Conservation (phyloP, 768 basidiomycete genomes). For the Collybiopsis luxurians region DNA sequence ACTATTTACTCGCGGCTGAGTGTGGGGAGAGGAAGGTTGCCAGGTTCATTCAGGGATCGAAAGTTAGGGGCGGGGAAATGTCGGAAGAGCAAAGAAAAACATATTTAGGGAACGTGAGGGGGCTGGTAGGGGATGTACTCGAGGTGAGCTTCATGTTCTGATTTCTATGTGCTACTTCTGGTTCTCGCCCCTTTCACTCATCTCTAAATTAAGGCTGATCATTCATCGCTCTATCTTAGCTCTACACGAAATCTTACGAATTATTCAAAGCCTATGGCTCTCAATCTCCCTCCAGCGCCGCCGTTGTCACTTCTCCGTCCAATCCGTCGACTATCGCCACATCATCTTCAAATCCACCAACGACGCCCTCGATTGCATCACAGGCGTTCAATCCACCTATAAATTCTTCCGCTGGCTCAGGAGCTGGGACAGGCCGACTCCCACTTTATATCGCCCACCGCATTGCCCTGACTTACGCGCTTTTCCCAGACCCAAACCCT, state of each 20-base stretch:
- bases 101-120: neutral
- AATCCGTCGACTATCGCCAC: neutral
- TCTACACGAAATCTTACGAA: slow-evolving; percentile 94
- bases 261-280: slow-evolving; percentile 77
- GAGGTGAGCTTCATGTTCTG: neutral
- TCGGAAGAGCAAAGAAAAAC: neutral
- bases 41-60: slow-evolving; percentile 58
- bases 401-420: neutral
- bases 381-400: neutral
- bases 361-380: neutral
- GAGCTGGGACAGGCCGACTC: slow-evolving; percentile 46
- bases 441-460: slow-evolving; percentile 90
- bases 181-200: neutral
- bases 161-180: neutral
- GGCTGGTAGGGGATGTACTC: neutral
- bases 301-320: neutral
- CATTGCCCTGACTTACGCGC: slow-evolving; percentile 83
- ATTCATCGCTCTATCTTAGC: slow-evolving; percentile 36
- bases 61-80: slow-evolving; percentile 48
- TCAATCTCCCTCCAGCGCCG: slow-evolving; percentile 43
- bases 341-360: neutral
- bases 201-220: neutral
- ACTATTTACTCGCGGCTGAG: slow-evolving; percentile 85
- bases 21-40: slow-evolving; percentile 78
- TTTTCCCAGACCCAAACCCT: neutral